Conservation (phyloP, 1,139 yeast genomes). For the Waltiozyma sp. region DNA sequence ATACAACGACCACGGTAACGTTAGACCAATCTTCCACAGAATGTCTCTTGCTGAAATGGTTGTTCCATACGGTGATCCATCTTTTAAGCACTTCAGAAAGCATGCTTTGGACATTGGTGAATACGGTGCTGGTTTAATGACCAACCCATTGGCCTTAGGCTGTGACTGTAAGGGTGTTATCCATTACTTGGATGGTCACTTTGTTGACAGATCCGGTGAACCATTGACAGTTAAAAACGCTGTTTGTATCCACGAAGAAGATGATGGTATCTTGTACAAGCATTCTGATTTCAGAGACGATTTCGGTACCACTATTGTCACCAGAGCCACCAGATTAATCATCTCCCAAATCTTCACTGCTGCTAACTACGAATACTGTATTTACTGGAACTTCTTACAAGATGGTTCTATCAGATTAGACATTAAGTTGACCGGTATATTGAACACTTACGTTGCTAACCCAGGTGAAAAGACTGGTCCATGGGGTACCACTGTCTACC, state of each 20-base stretch:
- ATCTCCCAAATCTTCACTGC: slow-evolving; percentile 77
- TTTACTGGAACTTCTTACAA: slow-evolving; percentile 74
- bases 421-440: slow-evolving; percentile 69
- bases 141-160: slow-evolving; percentile 67
- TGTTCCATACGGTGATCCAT: slow-evolving; percentile 76
- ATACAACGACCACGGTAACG: slow-evolving; percentile 64
- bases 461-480: slow-evolving; percentile 59
- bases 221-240: slow-evolving; percentile 67
- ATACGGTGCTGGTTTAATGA: slow-evolving; percentile 79
- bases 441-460: slow-evolving; percentile 55
- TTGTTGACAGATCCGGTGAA: slow-evolving; percentile 54
- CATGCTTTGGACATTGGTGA: slow-evolving; percentile 84
- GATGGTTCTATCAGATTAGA: slow-evolving; percentile 77
- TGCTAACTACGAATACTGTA: slow-evolving; percentile 75
- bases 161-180: slow-evolving; percentile 83
- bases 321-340: slow-evolving; percentile 65
- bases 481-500: slow-evolving; percentile 75
- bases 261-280: slow-evolving; percentile 66
- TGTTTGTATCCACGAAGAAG: slow-evolving; percentile 77
- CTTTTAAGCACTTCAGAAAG: slow-evolving; percentile 72
- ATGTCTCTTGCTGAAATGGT: slow-evolving; percentile 74
- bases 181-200: slow-evolving; percentile 69
- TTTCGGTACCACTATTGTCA: slow-evolving; percentile 61
- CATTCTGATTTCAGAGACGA: slow-evolving; percentile 79
- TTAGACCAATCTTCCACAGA: slow-evolving; percentile 66